A percentile compares a stretch with the other conserved stretches of the same genome.
Conservation (phyloP, 2,329 filamentous ascomycete genomes). For the Chaetomium strumarium region DNA sequence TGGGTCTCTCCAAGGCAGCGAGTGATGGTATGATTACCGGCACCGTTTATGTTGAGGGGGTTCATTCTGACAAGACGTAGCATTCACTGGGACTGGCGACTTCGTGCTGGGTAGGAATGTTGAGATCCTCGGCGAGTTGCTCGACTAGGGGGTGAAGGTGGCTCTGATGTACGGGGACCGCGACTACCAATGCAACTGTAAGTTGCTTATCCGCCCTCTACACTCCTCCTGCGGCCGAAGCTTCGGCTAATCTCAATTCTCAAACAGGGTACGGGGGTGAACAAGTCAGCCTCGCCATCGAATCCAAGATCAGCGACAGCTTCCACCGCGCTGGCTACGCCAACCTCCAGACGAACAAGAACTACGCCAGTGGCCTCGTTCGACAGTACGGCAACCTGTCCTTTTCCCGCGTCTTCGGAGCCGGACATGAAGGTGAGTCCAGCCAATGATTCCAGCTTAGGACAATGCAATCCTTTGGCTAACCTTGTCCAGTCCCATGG, state of each 20-base stretch:
- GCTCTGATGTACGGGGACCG: constrained; percentile 51
- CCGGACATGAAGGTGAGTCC: constrained; percentile 40
- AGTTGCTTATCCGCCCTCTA: no score
- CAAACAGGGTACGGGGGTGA: constrained; percentile 42
- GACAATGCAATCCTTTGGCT: not conserved
- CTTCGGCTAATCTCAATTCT: no score
- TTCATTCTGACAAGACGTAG: constrained; percentile 17
- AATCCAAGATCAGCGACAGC: constrained; percentile 51
- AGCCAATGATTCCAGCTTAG: not conserved
- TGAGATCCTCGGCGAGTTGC: constrained; percentile 42
- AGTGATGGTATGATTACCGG: not conserved
- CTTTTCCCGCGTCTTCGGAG: constrained; percentile 50
- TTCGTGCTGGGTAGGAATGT: constrained; percentile 30
- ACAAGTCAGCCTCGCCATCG: constrained; percentile 45
- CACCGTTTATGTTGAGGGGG: not conserved
- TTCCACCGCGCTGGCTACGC: constrained; percentile 61
- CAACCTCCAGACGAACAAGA: constrained; percentile 52
- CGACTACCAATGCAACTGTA: constrained; percentile 46
- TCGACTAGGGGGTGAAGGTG: constrained; percentile 50
- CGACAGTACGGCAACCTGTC: constrained; percentile 60
- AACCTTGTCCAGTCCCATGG: constrained; percentile 32
- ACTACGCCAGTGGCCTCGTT: constrained; percentile 56
- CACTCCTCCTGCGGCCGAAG: no score
- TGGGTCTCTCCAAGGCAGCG: constrained; percentile 36
- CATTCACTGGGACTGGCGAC: constrained; percentile 34